Evolutionary conservation across 768 basidiomycete genomes (phyloP).

Genomic region (Lactarius indigo): DNA sequence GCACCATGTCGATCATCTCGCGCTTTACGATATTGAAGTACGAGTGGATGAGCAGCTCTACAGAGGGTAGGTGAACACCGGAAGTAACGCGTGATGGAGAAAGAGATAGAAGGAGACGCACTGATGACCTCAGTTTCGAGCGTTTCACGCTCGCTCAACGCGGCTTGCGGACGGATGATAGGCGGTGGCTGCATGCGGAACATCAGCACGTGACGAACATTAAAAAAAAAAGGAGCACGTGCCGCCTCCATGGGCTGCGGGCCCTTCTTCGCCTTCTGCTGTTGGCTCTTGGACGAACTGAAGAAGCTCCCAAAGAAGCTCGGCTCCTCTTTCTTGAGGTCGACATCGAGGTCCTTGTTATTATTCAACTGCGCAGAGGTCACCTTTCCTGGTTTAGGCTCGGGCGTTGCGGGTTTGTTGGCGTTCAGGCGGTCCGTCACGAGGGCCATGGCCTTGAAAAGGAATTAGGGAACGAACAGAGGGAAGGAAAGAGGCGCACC

Average conservation of each 20-base stretch:
- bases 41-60: conserved; percentile 92
- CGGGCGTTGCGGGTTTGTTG: conserved; percentile 68
- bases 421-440: conserved; percentile 80
- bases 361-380: conserved; percentile 74
- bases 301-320: conserved; percentile 98
- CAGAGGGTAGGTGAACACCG: not conserved
- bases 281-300: conserved; percentile 52
- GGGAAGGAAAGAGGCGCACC: conserved; percentile 34
- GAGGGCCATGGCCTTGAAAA: conserved; percentile 74
- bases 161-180: conserved; percentile 84
- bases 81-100: not conserved
- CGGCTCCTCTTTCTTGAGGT: conserved; percentile 81
- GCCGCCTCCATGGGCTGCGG: conserved; percentile 57
- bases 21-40: conserved; percentile 99
- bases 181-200: conserved; percentile 64
- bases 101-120: conserved; percentile 42
- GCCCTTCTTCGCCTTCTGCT: conserved; percentile 54
- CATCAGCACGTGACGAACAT: conserved; percentile 33
- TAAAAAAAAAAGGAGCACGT: conserved; percentile 20
- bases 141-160: conserved; percentile 89
- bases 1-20: conserved; percentile 99
- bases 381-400: conserved; percentile 69
- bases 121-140: conserved; percentile 99
- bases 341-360: conserved; percentile 91
- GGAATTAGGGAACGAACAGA: conserved; percentile 5